Evolutionary conservation across 2,329 filamentous ascomycete genomes (phyloP).

Genomic region (Gremmenia infestans): DNA sequence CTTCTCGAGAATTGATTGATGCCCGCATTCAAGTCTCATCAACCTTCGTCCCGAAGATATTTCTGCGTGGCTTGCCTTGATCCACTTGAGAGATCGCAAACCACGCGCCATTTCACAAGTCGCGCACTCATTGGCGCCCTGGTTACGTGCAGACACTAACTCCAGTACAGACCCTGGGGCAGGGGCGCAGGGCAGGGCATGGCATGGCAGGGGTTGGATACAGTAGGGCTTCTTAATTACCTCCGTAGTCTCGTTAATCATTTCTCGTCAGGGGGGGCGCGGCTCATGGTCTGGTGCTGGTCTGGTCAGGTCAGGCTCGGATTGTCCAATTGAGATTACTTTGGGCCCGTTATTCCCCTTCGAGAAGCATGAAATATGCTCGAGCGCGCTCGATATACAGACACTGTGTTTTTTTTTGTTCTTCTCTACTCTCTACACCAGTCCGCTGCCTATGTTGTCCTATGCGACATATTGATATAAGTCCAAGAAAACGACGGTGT

Average conservation of each 20-base stretch:
- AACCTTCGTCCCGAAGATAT: neutral
- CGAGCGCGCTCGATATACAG: conserved; percentile 1
- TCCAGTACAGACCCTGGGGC: no score
- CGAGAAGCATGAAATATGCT: conserved; percentile 1
- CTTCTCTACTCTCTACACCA: neutral
- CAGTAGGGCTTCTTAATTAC: neutral
- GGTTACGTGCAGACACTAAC: neutral
- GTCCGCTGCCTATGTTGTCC: neutral
- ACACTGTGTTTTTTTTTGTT: neutral
- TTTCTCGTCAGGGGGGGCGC: neutral
- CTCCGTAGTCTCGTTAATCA: neutral
- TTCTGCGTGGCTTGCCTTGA: neutral
- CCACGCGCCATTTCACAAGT: neutral
- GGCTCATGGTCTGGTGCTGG: neutral
- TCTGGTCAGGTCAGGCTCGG: neutral
- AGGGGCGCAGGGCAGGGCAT: neutral
- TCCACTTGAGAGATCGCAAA: neutral
- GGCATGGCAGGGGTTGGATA: neutral
- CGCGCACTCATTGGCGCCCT: neutral
- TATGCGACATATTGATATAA: neutral
- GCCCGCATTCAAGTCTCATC: no score
- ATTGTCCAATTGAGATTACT: conserved; percentile 11
- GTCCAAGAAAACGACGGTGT: neutral
- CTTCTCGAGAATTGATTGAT: no score
- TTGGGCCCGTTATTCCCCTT: conserved; percentile 1